These are phyloP conservation scores for Lentinula guzmanii DNA, from an alignment of 768 basidiomycete species.

Conservation along the genomic window DNA sequence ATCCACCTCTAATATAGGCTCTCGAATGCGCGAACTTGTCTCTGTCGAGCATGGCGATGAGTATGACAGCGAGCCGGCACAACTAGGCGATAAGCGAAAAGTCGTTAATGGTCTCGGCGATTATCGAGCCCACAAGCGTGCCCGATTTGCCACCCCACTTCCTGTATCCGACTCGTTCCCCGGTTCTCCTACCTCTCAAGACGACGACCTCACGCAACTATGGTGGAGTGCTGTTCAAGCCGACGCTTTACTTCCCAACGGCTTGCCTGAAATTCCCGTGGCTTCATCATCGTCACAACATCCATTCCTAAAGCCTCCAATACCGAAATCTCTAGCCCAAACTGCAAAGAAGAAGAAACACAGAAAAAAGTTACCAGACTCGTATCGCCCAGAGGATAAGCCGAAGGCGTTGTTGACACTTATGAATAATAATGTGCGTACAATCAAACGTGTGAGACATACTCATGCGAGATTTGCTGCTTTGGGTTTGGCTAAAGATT, in stretches of 20 bases:
- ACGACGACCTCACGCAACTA: constrained; percentile 43
- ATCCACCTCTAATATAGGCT: constrained; percentile 9
- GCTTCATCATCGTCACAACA: constrained; percentile 22
- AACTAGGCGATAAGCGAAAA: constrained; percentile 62
- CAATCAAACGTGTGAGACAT: constrained; percentile 64
- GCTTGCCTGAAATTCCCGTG: constrained; percentile 50
- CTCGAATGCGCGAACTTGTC: constrained; percentile 30
- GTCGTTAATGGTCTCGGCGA: constrained; percentile 36
- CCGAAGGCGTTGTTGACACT: constrained; percentile 51
- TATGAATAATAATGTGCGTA: constrained; percentile 76
- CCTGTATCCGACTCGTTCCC: constrained; percentile 12
- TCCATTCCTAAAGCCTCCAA: constrained; percentile 15
- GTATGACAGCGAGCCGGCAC: constrained; percentile 18
- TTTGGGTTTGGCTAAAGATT: constrained; percentile 33
- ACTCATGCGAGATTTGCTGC: constrained; percentile 70
- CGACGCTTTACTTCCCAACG: constrained; percentile 55
- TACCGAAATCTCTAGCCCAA: constrained; percentile 6
- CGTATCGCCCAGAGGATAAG: constrained; percentile 13
- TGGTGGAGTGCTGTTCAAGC: constrained; percentile 77
- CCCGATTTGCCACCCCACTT: constrained; percentile 38
- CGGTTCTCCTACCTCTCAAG: constrained; percentile 28
- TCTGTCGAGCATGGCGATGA: constrained; percentile 11
- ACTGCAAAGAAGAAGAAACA: constrained; percentile 28
- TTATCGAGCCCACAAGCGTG: constrained; percentile 56
- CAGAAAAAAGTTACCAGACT: constrained; percentile 15